These are phyloP conservation scores for Penicillium bialowiezense DNA, from an alignment of 495 filamentous ascomycete genomes.

Conservation along the genomic window DNA sequence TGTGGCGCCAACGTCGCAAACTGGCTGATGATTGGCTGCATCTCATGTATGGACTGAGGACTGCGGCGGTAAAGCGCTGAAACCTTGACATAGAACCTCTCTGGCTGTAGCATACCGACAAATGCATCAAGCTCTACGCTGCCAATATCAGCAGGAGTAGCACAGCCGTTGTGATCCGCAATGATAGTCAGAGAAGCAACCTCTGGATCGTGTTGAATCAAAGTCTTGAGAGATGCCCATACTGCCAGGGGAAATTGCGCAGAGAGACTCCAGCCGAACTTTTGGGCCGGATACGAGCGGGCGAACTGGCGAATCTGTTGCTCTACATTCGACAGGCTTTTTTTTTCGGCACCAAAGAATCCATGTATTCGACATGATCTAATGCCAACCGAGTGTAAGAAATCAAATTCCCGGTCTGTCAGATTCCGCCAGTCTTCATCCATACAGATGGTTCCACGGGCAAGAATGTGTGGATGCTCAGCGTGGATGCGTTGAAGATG, in stretches of 20 bases:
- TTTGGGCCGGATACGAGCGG: slow-evolving; percentile 8
- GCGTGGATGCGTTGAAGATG: slow-evolving; percentile 14
- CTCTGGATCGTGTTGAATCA: slow-evolving; percentile 10
- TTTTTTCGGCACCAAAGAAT: background rate
- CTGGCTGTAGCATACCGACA: slow-evolving; percentile 9
- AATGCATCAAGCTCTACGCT: slow-evolving; percentile 4
- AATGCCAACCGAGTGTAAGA: slow-evolving; percentile 10
- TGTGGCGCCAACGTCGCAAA: slow-evolving; percentile 2
- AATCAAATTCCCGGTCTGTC: slow-evolving; percentile 6
- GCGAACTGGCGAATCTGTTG: slow-evolving; percentile 8
- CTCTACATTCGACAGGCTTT: background rate
- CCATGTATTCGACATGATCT: slow-evolving; percentile 16
- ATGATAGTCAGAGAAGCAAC: slow-evolving; percentile 9
- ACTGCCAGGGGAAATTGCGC: slow-evolving; percentile 11
- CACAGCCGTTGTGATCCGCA: slow-evolving; percentile 16
- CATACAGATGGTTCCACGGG: slow-evolving; percentile 17
- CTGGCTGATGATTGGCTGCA: slow-evolving; percentile 12
- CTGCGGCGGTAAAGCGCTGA: slow-evolving; percentile 14
- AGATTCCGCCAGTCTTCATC: slow-evolving; percentile 9
- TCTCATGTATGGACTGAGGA: slow-evolving; percentile 3
- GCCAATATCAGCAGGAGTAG: slow-evolving; percentile 5
- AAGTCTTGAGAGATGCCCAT: slow-evolving; percentile 10
- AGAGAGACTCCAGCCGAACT: slow-evolving; percentile 12
- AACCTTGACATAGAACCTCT: slow-evolving; percentile 16
- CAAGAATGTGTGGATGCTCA: slow-evolving; percentile 11